A percentile compares a stretch with the other conserved stretches of the same genome.
These are phyloP conservation scores for Curvularia sp. DNA, from an alignment of 2,329 filamentous ascomycete genomes.

Conservation along the genomic window DNA sequence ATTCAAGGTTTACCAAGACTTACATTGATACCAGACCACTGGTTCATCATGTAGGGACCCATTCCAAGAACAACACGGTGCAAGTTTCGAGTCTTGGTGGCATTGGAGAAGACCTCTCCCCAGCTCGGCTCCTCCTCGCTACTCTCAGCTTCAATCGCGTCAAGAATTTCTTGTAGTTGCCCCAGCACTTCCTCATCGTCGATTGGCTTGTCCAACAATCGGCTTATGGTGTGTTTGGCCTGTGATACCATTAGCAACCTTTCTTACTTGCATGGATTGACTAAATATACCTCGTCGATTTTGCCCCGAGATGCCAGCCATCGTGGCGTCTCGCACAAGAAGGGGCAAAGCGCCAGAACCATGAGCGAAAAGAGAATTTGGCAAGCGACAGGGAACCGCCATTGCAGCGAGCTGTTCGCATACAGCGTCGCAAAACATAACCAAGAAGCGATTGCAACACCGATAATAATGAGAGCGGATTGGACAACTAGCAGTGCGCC, in stretches of 20 bases:
- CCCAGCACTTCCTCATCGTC: slow-evolving; percentile 43
- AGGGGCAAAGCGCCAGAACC: slow-evolving; percentile 57
- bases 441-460: slow-evolving; percentile 26
- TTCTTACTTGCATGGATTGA: neutral
- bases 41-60: slow-evolving; percentile 53
- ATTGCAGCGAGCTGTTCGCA: slow-evolving; percentile 24
- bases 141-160: slow-evolving; percentile 41
- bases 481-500: slow-evolving; percentile 24
- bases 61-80: slow-evolving; percentile 49
- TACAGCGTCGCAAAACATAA: slow-evolving; percentile 24
- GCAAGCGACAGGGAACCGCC: slow-evolving; percentile 59
- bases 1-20: neutral
- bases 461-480: slow-evolving; percentile 26
- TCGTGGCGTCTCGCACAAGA: slow-evolving; percentile 51
- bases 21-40: slow-evolving; percentile 41
- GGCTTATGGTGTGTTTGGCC: slow-evolving; percentile 33
- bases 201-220: slow-evolving; percentile 42
- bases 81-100: slow-evolving; percentile 46
- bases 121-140: slow-evolving; percentile 43
- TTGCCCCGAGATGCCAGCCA: slow-evolving; percentile 42
- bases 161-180: slow-evolving; percentile 48
- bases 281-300: slow-evolving; percentile 29
- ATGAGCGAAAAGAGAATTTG: slow-evolving; percentile 64
- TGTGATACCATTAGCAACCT: neutral
- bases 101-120: slow-evolving; percentile 48